Evolutionary conservation across 768 basidiomycete genomes (phyloP).

Genomic region (Crepidotus variabilis): DNA sequence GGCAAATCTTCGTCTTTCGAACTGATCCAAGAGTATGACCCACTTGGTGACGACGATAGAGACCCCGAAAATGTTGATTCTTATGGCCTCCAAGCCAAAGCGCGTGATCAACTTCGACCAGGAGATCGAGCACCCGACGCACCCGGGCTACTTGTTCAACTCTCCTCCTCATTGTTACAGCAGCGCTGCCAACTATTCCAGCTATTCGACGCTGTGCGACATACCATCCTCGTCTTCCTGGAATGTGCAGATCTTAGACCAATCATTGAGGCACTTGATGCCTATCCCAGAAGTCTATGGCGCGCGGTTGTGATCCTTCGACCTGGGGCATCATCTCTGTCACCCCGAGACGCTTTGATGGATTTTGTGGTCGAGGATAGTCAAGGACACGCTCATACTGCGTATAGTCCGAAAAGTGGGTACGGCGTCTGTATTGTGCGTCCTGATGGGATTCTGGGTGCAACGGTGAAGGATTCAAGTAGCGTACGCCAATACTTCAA

Average conservation of each 20-base stretch:
- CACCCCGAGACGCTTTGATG: slow-evolving; percentile 10
- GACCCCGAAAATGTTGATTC: slow-evolving; percentile 13
- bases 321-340: slow-evolving; percentile 8
- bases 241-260: slow-evolving; percentile 17
- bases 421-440: slow-evolving; percentile 34
- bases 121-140: slow-evolving; percentile 46
- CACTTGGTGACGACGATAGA: slow-evolving; percentile 9
- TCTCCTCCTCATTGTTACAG: slow-evolving; percentile 10
- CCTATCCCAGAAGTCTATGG: slow-evolving; percentile 20
- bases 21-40: slow-evolving; percentile 14
- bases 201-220: slow-evolving; percentile 28
- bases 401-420: slow-evolving; percentile 30
- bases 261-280: slow-evolving; percentile 11
- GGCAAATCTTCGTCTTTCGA: slow-evolving; percentile 6
- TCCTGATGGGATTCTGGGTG: slow-evolving; percentile 45
- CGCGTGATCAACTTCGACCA: slow-evolving; percentile 25
- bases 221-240: slow-evolving; percentile 40
- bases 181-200: slow-evolving; percentile 28
- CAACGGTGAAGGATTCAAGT: slow-evolving; percentile 26
- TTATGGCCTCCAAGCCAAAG: slow-evolving; percentile 20
- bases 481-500: slow-evolving; percentile 32
- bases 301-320: slow-evolving; percentile 26
- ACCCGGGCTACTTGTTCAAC: slow-evolving; percentile 23
- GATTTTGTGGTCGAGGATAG: slow-evolving; percentile 32
- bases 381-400: slow-evolving; percentile 33